Conservation (phyloP, 2,329 filamentous ascomycete species). For the Didymella keratinophila region DNA sequence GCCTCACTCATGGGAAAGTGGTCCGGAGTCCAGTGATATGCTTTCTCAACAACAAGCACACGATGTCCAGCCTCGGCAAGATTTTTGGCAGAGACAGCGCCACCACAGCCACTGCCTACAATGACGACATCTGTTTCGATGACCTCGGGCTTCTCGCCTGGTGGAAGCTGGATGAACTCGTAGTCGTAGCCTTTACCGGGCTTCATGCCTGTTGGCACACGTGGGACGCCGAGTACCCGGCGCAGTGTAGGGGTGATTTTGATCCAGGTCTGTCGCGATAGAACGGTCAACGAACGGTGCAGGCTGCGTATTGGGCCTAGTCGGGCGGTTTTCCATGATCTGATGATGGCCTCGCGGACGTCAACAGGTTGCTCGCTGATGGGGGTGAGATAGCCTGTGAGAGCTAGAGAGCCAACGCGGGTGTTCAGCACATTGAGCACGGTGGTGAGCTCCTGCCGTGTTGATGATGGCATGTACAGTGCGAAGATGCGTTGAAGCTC, state of each 20-base stretch:
- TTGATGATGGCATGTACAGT: constrained; percentile 58
- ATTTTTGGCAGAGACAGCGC: constrained; percentile 80
- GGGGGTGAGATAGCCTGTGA: constrained; percentile 72
- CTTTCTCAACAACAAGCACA: constrained; percentile 84
- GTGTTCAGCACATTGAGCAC: constrained; percentile 65
- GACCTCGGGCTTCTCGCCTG: constrained; percentile 61
- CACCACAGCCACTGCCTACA: constrained; percentile 86
- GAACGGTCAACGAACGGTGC: constrained; percentile 62
- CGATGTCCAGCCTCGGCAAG: constrained; percentile 76
- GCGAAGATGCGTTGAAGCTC: constrained; percentile 60
- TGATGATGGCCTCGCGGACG: constrained; percentile 68
- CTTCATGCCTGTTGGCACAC: constrained; percentile 63
- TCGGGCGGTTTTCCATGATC: constrained; percentile 67
- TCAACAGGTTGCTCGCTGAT: constrained; percentile 67
- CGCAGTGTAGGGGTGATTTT: constrained; percentile 64
- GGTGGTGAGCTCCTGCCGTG: constrained; percentile 58
- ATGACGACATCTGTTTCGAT: constrained; percentile 84
- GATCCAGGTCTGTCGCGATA: constrained; percentile 64
- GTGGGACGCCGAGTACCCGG: constrained; percentile 65
- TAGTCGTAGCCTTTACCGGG: constrained; percentile 64
- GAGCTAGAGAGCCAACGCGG: constrained; percentile 66
- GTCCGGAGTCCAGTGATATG: constrained; percentile 75
- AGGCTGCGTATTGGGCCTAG: constrained; percentile 64
- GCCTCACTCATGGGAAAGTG: constrained; percentile 77
- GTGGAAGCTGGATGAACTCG: constrained; percentile 68